A percentile compares a stretch with the other conserved stretches of the same genome.
phyloP scores from a whole-genome alignment of 176 grass and related monocot genomes.

The Guadua angustifolia region DNA sequence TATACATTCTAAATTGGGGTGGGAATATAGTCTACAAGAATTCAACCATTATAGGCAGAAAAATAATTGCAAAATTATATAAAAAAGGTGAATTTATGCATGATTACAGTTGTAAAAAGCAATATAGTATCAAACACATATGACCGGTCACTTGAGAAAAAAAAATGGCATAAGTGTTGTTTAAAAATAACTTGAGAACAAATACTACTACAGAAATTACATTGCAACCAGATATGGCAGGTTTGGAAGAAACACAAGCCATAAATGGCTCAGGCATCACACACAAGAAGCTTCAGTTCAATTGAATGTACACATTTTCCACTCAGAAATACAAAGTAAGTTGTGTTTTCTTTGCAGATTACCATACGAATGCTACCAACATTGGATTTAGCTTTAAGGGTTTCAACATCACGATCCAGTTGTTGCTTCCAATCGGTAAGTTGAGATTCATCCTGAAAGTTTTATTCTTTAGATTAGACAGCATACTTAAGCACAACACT shows the following conservation, averaged over 20 bases:
- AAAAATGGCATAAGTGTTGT: neutral
- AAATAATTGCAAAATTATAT: neutral
- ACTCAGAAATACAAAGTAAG: neutral
- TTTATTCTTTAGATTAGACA: constrained; percentile 33
- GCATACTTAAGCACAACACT: constrained; percentile 27
- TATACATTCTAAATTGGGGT: neutral
- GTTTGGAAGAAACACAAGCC: constrained; percentile 17
- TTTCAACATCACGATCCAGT: constrained; percentile 97
- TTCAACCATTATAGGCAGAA: neutral
- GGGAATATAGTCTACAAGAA: constrained; percentile 22
- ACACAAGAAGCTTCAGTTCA: neutral
- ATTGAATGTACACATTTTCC: neutral
- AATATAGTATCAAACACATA: constrained; percentile 9
- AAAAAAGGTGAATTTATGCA: constrained; percentile 7
- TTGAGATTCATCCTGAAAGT: constrained; percentile 82
- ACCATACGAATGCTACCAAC: constrained; percentile 75
- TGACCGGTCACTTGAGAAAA: constrained; percentile 6
- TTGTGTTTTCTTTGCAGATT: constrained; percentile 38
- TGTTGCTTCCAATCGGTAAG: constrained; percentile 98
- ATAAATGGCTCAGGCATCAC: constrained; percentile 15
- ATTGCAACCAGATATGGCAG: neutral
- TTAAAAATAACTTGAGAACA: constrained; percentile 7
- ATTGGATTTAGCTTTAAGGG: constrained; percentile 98
- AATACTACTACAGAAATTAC: constrained; percentile 3
- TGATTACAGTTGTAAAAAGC: neutral